Base-by-base conservation (phyloP, 768 basidiomycete species). In the Gyrodon lividus region DNA sequence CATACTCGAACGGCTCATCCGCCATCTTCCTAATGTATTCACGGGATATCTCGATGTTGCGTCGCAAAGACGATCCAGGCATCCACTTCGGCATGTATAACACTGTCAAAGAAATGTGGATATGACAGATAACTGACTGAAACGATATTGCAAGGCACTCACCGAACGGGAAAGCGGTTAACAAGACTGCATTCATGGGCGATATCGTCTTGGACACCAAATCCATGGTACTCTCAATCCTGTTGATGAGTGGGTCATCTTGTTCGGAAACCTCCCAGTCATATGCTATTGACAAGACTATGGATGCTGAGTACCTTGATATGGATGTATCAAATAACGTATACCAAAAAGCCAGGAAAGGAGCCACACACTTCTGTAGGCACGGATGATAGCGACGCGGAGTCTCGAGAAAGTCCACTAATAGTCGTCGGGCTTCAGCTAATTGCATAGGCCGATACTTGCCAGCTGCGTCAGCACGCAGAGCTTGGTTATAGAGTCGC, bases 151-250 rank as follows among this genome's bases (percentile, higher is more conserved):
- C 41, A 1, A 2, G 12, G 12, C 12, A 47, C 48, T 38, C 20
- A 54, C 52, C 33, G 17, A 51, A 43, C n/a, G 52, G 52, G 8
- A 54, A 43, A 28, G 52, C 42, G 9, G 38, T 28, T 12, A 54
- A 42, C 3, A 54, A 28, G 6, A 46, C 48, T 19, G 52, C 28
- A 6, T 26, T 51, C 24, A 30, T 28, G 16, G 48, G 48, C 16
- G 41, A 33, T 26, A 43, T 4, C 14, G 39, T 37, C 6, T 34
- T 42, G 1, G 19, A 17, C 2, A 50, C 28, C n/a, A 43, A 13
- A 24, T 43, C 30, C 12, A 43, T 31, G 24, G 48, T 23, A 10
- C 19, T 30, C 19, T 33, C 40, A n/a, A 41, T 22, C 19, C 24
- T 34, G 23, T 30, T 31, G 3, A 42, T 19, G 19, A 50, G 13